Percentiles rank a stretch among this genome's conserved stretches.
Conservation (phyloP, 2,329 filamentous ascomycete genomes). For the Curvularia eragrostidis region DNA sequence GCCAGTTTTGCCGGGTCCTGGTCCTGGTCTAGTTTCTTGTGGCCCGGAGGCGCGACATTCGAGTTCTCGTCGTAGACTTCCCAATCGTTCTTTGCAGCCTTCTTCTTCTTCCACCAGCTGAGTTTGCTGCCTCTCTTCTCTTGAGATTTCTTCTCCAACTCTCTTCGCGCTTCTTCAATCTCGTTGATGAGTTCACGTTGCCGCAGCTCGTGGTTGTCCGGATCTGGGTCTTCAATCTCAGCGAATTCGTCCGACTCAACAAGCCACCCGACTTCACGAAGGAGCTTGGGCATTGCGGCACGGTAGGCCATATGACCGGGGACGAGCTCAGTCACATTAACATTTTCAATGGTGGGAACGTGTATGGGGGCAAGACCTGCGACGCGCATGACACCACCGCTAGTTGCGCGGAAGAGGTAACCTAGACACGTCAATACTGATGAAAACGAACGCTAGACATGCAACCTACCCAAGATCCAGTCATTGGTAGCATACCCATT, state of each 20-base stretch:
- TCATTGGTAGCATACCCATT: slow-evolving; percentile 95
- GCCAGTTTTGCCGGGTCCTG: slow-evolving; percentile 58
- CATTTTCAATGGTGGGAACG: slow-evolving; percentile 84
- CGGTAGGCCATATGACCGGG: slow-evolving; percentile 97
- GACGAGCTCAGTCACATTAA: slow-evolving; percentile 84
- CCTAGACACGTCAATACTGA: slow-evolving; percentile 48
- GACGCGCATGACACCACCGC: slow-evolving; percentile 86
- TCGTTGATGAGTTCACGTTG: slow-evolving; percentile 95
- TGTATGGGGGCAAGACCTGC: slow-evolving; percentile 83
- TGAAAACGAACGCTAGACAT: background rate
- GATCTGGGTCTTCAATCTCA: slow-evolving; percentile 97
- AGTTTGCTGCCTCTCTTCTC: slow-evolving; percentile 65
- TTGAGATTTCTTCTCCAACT: slow-evolving; percentile 73
- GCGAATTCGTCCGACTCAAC: slow-evolving; percentile 93
- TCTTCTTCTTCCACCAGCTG: slow-evolving; percentile 80
- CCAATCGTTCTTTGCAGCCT: slow-evolving; percentile 85
- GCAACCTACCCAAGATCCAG: slow-evolving; percentile 80
- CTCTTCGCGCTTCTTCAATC: slow-evolving; percentile 90
- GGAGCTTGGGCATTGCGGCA: slow-evolving; percentile 83
- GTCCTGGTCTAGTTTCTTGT: slow-evolving; percentile 41
- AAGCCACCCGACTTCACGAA: slow-evolving; percentile 87
- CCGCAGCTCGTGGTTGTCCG: slow-evolving; percentile 84
- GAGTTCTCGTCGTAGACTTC: slow-evolving; percentile 82
- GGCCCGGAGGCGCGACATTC: slow-evolving; percentile 11
- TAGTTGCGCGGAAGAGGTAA: slow-evolving; percentile 93